Evolutionary conservation across 768 basidiomycete genomes (phyloP).

Genomic region (Saitozyma sp.): DNA sequence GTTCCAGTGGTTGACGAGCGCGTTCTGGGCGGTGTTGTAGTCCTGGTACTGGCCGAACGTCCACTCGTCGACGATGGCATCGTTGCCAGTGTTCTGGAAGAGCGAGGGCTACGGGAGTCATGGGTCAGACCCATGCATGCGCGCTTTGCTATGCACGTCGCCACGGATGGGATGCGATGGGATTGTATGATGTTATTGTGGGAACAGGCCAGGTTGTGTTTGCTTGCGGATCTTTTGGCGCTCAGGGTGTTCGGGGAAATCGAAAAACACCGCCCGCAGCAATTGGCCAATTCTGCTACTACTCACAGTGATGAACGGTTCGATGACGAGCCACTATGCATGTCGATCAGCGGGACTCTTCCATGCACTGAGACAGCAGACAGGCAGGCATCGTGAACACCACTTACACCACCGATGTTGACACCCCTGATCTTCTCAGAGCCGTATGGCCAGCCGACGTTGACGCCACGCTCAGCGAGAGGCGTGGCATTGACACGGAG

Average conservation of each 20-base stretch:
- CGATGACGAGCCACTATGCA: conserved; percentile 39
- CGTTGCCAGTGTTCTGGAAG: conserved; percentile 43
- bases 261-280: too few relatives aligned
- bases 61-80: conserved; percentile 51
- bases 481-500: not conserved
- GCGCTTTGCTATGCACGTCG: not conserved
- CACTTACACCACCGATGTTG: conserved; percentile 45
- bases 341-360: conserved; percentile 3
- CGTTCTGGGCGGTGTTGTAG: conserved; percentile 24
- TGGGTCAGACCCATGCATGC: not conserved
- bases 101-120: conserved; percentile 35
- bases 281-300: not conserved
- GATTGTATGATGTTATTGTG: too few relatives aligned
- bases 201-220: too few relatives aligned
- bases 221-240: too few relatives aligned
- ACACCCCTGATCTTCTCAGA: conserved; percentile 46
- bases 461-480: conserved; percentile 33
- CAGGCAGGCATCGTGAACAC: not conserved
- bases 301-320: conserved; percentile 46
- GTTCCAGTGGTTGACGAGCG: conserved; percentile 49
- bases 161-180: not conserved
- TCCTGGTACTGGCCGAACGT: conserved; percentile 49
- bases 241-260: too few relatives aligned
- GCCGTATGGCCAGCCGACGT: conserved; percentile 49
- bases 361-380: too few relatives aligned